Conservation (phyloP, 2,329 filamentous ascomycete genomes). For the Diaporthe sp. region DNA sequence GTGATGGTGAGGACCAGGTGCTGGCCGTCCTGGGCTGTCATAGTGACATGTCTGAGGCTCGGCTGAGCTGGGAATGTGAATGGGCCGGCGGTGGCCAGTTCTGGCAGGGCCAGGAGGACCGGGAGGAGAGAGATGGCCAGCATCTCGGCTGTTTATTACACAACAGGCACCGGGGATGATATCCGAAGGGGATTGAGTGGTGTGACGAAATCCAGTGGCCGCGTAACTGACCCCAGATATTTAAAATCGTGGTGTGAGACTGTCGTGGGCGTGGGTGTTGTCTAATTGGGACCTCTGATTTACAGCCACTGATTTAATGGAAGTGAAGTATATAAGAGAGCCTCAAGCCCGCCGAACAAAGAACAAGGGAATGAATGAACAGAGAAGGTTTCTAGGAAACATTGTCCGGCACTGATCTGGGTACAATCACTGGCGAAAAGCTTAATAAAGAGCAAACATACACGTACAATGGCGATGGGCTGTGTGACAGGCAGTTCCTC, state of each 20-base stretch:
- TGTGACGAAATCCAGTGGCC: slow-evolving; percentile 21
- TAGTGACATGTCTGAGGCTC: slow-evolving; percentile 19
- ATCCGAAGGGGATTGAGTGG: background rate
- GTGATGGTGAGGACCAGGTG: slow-evolving; percentile 24
- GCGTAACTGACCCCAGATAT: background rate
- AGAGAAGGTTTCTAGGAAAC: background rate
- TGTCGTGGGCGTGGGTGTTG: background rate
- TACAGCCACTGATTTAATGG: background rate
- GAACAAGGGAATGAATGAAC: slow-evolving; percentile 4
- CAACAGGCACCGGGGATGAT: background rate
- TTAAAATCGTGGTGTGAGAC: background rate
- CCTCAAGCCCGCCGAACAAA: slow-evolving; percentile 32
- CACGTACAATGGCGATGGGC: background rate
- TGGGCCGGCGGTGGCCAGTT: slow-evolving; percentile 31
- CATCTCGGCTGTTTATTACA: slow-evolving; percentile 34
- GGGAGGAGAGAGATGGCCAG: slow-evolving; percentile 35
- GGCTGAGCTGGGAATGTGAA: slow-evolving; percentile 34
- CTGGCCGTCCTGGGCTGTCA: slow-evolving; percentile 19
- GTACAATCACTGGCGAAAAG: slow-evolving; percentile 10
- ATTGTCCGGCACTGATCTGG: background rate
- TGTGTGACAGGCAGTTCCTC: background rate
- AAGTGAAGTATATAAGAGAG: slow-evolving; percentile 19
- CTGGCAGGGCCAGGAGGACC: slow-evolving; percentile 26
- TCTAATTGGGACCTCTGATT: background rate
- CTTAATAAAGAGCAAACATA: slow-evolving; percentile 28